Evolutionary conservation across 345 rosid genomes (phyloP).

Genomic region (Mercurialis annua): DNA sequence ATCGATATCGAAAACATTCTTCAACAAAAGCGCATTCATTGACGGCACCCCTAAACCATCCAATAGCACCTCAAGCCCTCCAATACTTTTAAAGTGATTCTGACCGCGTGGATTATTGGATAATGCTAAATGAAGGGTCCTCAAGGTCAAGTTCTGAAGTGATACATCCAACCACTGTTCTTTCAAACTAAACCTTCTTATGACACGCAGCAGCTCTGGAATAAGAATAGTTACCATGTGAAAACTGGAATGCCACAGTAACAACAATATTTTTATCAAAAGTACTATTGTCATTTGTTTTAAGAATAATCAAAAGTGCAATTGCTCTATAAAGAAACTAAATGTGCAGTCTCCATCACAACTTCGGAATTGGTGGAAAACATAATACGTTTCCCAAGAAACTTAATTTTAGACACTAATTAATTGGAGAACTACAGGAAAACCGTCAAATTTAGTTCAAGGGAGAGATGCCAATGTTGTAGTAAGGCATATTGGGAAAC

Average conservation of each 20-base stretch:
- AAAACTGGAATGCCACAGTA: conserved; percentile 13
- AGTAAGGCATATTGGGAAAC: background rate
- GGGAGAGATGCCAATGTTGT: background rate
- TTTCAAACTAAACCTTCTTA: conserved; percentile 67
- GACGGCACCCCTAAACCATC: conserved; percentile 73
- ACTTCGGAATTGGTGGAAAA: background rate
- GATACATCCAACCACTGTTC: conserved; percentile 51
- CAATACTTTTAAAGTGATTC: conserved; percentile 74
- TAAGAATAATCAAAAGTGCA: background rate
- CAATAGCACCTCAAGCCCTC: conserved; percentile 73
- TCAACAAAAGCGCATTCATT: conserved; percentile 32
- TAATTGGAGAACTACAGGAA: conserved; percentile 3
- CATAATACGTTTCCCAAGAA: background rate
- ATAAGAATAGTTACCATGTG: conserved; percentile 14
- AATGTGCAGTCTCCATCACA: background rate
- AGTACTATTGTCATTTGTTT: background rate
- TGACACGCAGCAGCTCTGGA: conserved; percentile 67
- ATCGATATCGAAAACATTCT: conserved; percentile 28
- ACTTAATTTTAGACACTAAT: background rate
- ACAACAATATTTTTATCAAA: conserved; percentile 7
- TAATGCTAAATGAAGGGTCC: conserved; percentile 48
- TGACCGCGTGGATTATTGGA: conserved; percentile 68
- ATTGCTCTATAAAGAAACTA: background rate
- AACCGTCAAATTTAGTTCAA: background rate
- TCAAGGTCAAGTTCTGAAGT: conserved; percentile 56